Evolutionary conservation across 352 stramenopile genomes (phyloP), one percentile per base, ranked within the genome.

Genomic region (Globisporangium abappressorium): DNA sequence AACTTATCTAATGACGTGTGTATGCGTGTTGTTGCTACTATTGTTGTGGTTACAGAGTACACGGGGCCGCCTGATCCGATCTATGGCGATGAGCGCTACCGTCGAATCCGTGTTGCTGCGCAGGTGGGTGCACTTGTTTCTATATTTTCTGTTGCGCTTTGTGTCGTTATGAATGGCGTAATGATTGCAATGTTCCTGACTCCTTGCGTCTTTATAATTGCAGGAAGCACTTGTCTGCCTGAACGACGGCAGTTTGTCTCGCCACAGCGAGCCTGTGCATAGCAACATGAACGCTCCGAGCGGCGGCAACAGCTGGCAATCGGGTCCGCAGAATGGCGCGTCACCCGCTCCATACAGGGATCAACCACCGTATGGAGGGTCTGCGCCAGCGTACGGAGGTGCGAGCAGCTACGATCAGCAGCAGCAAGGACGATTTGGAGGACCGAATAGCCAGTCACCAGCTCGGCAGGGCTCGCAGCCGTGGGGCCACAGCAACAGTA

Each of bases 41-140:
- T 53, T 12, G 33, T 38, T 61, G 30, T 63, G 15, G 36, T 28
- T 73, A 49, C 60, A 95, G 87, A 95, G 65, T 91, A 82, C 71
- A 85, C 83, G n/a, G 87, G 87, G 0, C 76, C 81, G 8, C 79
- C 80, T 22, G 87, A 95, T 70, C 84, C 87, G 11, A 78, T 91
- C 41, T 91, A 91, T 66, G 85, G 85, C 33, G 86, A 95, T 53
- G 87, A 95, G 66, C 89, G 90, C 64, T 92, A 91, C 68, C 85
- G 87, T 28, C 87, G 86, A n/a, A 92, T 95, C 69, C 84, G 87
- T 15, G 85, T 92, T 18, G 83, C 86, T 33, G 78, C 82, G 18
- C 85, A 94, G 77, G 84, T 92, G 55, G 18, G 15, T 57, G 60
- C 36, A 7, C 11, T 33, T 43, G 20, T 68, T 36, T 47, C 49